Evolutionary conservation across 1,284 basidiomycete species (phyloP).

Genomic region (Sutorius eximius): DNA sequence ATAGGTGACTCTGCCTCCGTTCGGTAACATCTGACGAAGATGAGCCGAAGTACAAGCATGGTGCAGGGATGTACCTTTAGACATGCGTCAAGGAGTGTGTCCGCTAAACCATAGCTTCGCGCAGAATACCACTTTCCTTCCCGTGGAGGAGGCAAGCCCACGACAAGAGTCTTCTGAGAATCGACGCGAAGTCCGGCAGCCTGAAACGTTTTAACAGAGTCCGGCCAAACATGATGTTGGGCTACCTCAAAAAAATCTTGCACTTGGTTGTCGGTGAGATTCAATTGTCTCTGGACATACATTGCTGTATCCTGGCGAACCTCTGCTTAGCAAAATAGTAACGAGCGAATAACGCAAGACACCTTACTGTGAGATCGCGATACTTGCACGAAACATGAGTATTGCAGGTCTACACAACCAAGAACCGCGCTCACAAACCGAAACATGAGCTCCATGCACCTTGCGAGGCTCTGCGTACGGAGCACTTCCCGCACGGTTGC

Average conservation of each 20-base stretch:
- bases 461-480: slow-evolving; percentile 35
- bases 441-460: slow-evolving; percentile 39
- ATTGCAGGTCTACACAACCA: neutral
- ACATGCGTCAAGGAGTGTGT: slow-evolving; percentile 40
- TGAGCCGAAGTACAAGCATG: neutral
- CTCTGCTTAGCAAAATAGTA: neutral
- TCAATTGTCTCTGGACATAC: slow-evolving; percentile 48
- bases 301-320: slow-evolving; percentile 43
- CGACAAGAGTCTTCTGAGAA: slow-evolving; percentile 43
- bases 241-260: slow-evolving; percentile 54
- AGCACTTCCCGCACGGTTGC: slow-evolving; percentile 32
- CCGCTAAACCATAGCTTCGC: slow-evolving; percentile 46
- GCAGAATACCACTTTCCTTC: slow-evolving; percentile 38
- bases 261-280: slow-evolving; percentile 41
- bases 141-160: slow-evolving; percentile 48
- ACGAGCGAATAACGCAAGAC: neutral
- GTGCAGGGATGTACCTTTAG: slow-evolving; percentile 34
- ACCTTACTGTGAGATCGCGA: slow-evolving; percentile 42
- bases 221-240: neutral
- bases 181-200: slow-evolving; percentile 46
- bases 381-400: slow-evolving; percentile 36
- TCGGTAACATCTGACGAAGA: slow-evolving; percentile 39
- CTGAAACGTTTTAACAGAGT: slow-evolving; percentile 26
- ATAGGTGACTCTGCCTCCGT: slow-evolving; percentile 27
- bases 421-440: slow-evolving; percentile 33